Evolutionary conservation across 805 yeast genomes (phyloP).

Genomic region (Cyberlindnera sargentensis): DNA sequence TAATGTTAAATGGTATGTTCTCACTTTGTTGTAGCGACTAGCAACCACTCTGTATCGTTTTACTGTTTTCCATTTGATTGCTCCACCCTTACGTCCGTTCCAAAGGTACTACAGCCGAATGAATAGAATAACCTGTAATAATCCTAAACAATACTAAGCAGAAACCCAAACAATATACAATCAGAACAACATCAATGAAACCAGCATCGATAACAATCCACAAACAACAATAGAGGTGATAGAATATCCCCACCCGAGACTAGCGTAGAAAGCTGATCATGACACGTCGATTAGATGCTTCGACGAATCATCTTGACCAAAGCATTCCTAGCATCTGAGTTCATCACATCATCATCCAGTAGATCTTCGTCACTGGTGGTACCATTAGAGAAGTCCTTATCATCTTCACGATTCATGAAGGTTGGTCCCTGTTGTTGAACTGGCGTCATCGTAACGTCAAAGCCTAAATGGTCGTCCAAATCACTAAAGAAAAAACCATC

Average conservation of each 20-base stretch:
- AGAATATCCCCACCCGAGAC: no score
- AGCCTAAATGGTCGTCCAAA: slow-evolving; percentile 11
- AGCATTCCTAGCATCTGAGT: slow-evolving; percentile 25
- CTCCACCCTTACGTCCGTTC: no score
- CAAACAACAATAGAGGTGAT: no score
- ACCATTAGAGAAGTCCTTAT: slow-evolving; percentile 4
- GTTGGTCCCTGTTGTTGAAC: not conserved
- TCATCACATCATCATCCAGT: slow-evolving; percentile 12
- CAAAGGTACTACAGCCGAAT: no score
- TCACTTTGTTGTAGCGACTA: no score
- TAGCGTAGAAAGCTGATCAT: no score
- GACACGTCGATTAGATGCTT: slow-evolving; percentile 9
- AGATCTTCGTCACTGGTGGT: slow-evolving; percentile 9
- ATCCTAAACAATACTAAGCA: no score
- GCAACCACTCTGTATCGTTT: no score
- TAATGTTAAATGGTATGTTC: not conserved
- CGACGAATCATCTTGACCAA: slow-evolving; percentile 23
- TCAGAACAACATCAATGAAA: not conserved
- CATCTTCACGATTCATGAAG: not conserved
- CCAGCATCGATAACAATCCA: not conserved
- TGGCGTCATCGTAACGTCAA: slow-evolving; percentile 3
- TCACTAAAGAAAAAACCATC: slow-evolving; percentile 16
- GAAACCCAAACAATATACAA: no score
- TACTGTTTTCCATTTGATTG: no score
- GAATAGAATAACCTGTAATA: no score